A percentile compares a stretch with the other conserved stretches of the same genome.
Conservation (phyloP, 2,329 filamentous ascomycete genomes). For the Zasmidium citrigriseum region DNA sequence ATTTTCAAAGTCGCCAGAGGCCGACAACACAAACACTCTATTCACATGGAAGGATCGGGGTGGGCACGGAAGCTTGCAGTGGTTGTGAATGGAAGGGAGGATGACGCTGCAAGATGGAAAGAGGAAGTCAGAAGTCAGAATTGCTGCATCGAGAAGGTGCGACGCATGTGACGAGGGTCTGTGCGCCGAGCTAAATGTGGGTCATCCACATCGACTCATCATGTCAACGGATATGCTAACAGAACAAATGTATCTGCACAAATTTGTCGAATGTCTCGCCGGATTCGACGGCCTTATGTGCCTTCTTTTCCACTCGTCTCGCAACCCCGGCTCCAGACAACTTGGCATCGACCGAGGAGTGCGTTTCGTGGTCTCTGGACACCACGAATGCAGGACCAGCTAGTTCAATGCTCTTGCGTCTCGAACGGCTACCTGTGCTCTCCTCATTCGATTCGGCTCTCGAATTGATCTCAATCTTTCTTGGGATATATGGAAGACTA, state of each 20-base stretch:
- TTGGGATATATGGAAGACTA: neutral
- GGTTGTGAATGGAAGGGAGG: too few species aligned
- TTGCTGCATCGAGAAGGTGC: neutral
- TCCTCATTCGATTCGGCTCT: neutral
- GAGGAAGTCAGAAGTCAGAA: neutral
- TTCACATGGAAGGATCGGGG: too few species aligned
- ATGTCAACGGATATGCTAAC: neutral
- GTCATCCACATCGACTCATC: neutral
- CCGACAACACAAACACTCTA: too few species aligned
- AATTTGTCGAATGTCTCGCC: neutral
- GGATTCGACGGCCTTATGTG: neutral
- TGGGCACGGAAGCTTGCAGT: too few species aligned
- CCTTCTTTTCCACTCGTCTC: neutral
- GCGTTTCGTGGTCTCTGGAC: too few species aligned
- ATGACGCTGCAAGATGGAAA: neutral
- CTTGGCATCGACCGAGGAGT: neutral
- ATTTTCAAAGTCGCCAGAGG: too few species aligned
- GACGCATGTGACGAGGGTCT: neutral
- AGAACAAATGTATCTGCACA: neutral
- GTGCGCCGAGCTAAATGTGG: neutral
- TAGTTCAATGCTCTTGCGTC: too few species aligned
- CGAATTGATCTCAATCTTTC: neutral
- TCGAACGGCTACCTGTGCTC: neutral
- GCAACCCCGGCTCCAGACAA: neutral
- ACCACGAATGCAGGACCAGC: too few species aligned